Evolutionary conservation across 192 early-diverging fungal genomes (phyloP).

Genomic region (Mortierella alpina): DNA sequence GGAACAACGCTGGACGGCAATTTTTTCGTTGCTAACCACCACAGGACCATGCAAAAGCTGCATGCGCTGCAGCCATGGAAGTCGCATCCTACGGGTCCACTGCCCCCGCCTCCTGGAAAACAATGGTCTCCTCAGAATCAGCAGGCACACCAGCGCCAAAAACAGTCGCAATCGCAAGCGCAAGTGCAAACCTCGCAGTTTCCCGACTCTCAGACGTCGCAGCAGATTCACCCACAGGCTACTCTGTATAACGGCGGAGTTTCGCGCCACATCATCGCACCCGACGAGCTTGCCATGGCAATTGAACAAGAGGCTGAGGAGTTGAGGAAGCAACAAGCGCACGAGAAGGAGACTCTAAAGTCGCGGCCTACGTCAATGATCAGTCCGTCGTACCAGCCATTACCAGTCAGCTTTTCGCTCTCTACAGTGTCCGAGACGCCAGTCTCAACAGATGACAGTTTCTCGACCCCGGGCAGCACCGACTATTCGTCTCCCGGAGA

Average conservation of each 20-base stretch:
- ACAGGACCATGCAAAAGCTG: conserved; percentile 45
- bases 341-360: conserved; percentile 10
- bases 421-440: conserved; percentile 24
- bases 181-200: not conserved
- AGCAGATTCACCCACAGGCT: conserved; percentile 3
- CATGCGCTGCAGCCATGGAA: conserved; percentile 21
- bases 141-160: conserved; percentile 3
- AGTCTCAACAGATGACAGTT: not conserved
- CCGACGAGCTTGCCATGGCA: conserved; percentile 36
- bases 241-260: conserved; percentile 18
- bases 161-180: not conserved
- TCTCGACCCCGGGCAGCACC: not conserved
- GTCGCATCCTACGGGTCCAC: conserved; percentile 9
- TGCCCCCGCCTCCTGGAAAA: conserved; percentile 17
- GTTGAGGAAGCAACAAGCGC: conserved; percentile 19
- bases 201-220: not conserved
- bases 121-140: conserved; percentile 23
- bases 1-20: conserved; percentile 25
- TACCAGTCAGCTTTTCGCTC: conserved; percentile 4
- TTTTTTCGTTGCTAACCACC: conserved; percentile 48
- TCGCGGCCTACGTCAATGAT: conserved; percentile 45
- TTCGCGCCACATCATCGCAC: conserved; percentile 43
- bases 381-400: not conserved
- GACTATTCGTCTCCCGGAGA: not conserved
- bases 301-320: conserved; percentile 41